These are phyloP conservation scores for Peronosclerospora sorghi DNA, from an alignment of 352 stramenopile species.

Conservation along the genomic window DNA sequence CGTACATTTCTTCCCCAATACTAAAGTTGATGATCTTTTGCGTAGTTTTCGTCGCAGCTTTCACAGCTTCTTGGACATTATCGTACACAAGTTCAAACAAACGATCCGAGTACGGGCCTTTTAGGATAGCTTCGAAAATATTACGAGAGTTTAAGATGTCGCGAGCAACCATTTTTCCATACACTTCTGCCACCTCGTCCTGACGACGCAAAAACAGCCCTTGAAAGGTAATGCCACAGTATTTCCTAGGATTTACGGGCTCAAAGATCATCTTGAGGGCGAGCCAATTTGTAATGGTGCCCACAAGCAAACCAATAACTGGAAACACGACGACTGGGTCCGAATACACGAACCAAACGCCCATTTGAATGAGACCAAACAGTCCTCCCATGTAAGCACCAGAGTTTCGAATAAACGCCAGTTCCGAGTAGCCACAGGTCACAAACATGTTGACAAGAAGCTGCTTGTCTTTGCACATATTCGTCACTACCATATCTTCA, in stretches of 20 bases:
- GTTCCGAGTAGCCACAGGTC: slow-evolving; percentile 85
- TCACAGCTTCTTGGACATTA: slow-evolving; percentile 80
- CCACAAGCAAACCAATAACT: slow-evolving; percentile 90
- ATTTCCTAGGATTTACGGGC: slow-evolving; percentile 75
- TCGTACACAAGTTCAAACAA: slow-evolving; percentile 83
- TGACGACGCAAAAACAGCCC: slow-evolving; percentile 92
- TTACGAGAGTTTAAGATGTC: slow-evolving; percentile 84
- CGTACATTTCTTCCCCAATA: slow-evolving; percentile 74
- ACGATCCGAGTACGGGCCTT: slow-evolving; percentile 76
- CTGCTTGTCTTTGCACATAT: slow-evolving; percentile 92
- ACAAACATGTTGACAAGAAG: slow-evolving; percentile 93
- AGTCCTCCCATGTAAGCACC: slow-evolving; percentile 86
- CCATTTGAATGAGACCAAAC: slow-evolving; percentile 84
- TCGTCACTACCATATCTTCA: slow-evolving; percentile 90
- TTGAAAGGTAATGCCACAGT: slow-evolving; percentile 88
- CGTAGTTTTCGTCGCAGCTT: slow-evolving; percentile 57
- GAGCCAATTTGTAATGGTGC: slow-evolving; percentile 95
- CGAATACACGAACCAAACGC: slow-evolving; percentile 78
- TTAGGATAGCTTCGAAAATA: slow-evolving; percentile 85
- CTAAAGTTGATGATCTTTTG: slow-evolving; percentile 81
- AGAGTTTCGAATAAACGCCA: slow-evolving; percentile 87
- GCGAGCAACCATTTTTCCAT: slow-evolving; percentile 70
- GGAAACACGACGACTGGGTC: slow-evolving; percentile 82
- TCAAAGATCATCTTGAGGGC: slow-evolving; percentile 91
- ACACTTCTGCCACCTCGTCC: slow-evolving; percentile 82